These are phyloP conservation scores for Caloboletus firmus DNA, from an alignment of 1,284 basidiomycete species.

Conservation along the genomic window DNA sequence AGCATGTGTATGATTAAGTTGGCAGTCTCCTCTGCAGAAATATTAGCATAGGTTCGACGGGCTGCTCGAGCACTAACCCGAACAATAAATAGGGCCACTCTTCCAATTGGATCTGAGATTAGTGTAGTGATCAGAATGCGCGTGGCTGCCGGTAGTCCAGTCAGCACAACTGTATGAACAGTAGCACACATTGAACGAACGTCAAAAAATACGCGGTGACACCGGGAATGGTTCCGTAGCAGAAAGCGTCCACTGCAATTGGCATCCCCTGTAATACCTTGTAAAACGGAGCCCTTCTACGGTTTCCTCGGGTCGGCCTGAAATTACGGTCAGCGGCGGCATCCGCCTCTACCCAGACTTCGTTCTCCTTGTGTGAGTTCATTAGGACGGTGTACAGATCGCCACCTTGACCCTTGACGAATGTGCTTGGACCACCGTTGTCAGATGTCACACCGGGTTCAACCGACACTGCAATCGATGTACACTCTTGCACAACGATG, in stretches of 20 bases:
- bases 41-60: neutral
- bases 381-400: conserved; percentile 75
- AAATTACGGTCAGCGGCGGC: conserved; percentile 50
- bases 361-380: conserved; percentile 76
- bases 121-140: conserved; percentile 94
- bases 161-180: conserved; percentile 9
- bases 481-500: neutral
- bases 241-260: conserved; percentile 93
- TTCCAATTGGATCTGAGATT: conserved; percentile 87
- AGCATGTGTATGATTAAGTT: conserved; percentile 91
- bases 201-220: conserved; percentile 89
- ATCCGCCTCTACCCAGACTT: conserved; percentile 82
- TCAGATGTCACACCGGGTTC: neutral
- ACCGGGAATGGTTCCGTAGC: conserved; percentile 87
- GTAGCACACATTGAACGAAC: conserved; percentile 39
- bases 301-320: conserved; percentile 51
- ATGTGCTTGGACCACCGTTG: conserved; percentile 4
- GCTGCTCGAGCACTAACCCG: conserved; percentile 38
- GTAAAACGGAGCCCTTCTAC: conserved; percentile 87
- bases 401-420: conserved; percentile 37
- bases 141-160: conserved; percentile 57
- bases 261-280: conserved; percentile 98
- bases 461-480: neutral
- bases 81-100: conserved; percentile 93
- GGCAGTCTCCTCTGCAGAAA: conserved; percentile 63